Base-by-base conservation (phyloP, 1,284 basidiomycete species). In the Trametes pubescens region DNA sequence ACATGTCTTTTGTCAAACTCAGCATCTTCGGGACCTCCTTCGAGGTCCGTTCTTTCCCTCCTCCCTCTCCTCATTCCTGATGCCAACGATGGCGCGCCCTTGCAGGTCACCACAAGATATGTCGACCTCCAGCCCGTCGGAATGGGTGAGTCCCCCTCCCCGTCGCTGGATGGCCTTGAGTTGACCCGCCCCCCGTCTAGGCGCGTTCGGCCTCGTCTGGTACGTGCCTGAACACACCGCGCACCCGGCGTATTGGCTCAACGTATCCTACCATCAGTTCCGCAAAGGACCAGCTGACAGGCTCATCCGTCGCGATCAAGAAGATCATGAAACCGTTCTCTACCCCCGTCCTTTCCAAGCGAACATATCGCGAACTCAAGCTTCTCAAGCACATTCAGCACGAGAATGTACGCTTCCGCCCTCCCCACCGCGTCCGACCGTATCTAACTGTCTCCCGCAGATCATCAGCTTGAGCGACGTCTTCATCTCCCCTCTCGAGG, bases 51-150 rank as follows among this genome's bases (percentile, higher is more conserved):
- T 29, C 47, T 71, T 48, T 57, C 48, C 63, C 37, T 44, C 32
- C 56, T 53, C 40, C 57, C 46, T 53, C 49, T 11, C n/a, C 57
- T 32, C 37, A 51, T 32, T 46, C 46, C 4, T n/a, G 9, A 10
- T 14, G 34, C 59, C 24, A 40, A 38, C 52, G 21, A n/a, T 48
- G 58, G 16, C 61, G 44, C 77, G 4, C 13, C 80, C 63, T 79
- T 75, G 64, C 78, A 98, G 90, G 96, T 98, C 59, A 98, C 96
- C 21, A 98, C 95, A 63, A 89, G 97, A 74, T 99, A 99, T 94
- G 93, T 98, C 77, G 97, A 99, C 83, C 90, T 99, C 26, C 98
- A 99, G 77, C 97, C 97, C n/a, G 97, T 99, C 52, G 98, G 97
- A 78, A 99, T 99, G 97, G 97, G 94, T 90, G 72, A 81, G 88